Evolutionary conservation across 1,284 basidiomycete species (phyloP).

Genomic region (Rhodotorula sp.): DNA sequence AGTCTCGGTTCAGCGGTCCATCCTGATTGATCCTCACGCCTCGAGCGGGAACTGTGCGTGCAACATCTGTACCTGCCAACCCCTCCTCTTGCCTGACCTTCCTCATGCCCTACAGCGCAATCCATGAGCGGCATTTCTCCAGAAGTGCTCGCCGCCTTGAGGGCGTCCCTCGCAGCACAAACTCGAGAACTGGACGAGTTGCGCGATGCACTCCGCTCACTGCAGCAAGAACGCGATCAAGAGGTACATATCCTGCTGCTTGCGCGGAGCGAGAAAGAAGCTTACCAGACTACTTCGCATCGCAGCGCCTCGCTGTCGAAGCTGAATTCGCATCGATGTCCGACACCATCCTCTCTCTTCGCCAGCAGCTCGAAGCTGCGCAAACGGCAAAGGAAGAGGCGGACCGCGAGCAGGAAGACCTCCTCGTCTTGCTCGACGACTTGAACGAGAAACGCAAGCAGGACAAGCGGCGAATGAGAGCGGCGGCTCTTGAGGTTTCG

Average conservation of each 20-base stretch:
- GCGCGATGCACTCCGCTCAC: conserved; percentile 45
- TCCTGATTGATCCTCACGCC: conserved; percentile 55
- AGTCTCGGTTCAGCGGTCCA: conserved; percentile 57
- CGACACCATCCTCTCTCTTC: conserved; percentile 47
- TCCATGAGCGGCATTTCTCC: conserved; percentile 69
- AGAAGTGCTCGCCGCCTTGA: conserved; percentile 73
- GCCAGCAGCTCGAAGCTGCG: conserved; percentile 21
- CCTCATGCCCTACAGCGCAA: conserved; percentile 43
- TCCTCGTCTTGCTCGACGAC: conserved; percentile 91
- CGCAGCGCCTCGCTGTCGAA: conserved; percentile 22
- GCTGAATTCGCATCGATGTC: conserved; percentile 48
- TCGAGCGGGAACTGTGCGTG: conserved; percentile 6
- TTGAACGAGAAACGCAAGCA: conserved; percentile 74
- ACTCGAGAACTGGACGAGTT: conserved; percentile 69
- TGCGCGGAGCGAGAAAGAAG: neutral
- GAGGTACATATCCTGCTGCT: conserved; percentile 25
- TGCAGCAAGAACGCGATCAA: conserved; percentile 48
- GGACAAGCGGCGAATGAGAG: conserved; percentile 74
- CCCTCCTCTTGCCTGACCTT: neutral
- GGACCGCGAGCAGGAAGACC: conserved; percentile 57
- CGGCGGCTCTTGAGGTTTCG: conserved; percentile 71
- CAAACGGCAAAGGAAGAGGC: conserved; percentile 52
- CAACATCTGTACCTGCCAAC: neutral
- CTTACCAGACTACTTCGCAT: neutral
- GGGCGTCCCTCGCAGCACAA: conserved; percentile 75